A percentile compares a stretch with the other conserved stretches of the same genome.
Conservation (phyloP, 805 yeast species). For the Saccharomycopsis schoenii region DNA sequence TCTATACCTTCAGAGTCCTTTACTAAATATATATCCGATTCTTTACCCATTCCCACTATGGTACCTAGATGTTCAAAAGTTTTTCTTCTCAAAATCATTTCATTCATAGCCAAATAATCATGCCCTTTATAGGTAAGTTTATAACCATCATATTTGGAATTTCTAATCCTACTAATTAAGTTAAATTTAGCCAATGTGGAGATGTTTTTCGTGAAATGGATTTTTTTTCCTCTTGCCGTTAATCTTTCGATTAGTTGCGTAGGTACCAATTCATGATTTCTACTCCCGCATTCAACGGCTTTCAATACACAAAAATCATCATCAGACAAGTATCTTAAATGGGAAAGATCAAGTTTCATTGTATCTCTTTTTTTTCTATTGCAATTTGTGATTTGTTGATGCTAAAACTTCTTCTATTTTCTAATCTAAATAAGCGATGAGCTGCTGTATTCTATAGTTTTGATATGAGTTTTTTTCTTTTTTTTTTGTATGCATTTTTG, state of each 20-base stretch:
- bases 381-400: not conserved
- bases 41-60: conserved; percentile 94
- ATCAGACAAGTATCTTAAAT: conserved; percentile 83
- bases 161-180: conserved; percentile 66
- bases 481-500: too few relatives aligned
- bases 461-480: too few relatives aligned
- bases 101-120: conserved; percentile 83
- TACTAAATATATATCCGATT: conserved; percentile 86
- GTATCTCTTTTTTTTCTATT: not conserved
- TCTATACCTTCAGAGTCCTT: conserved; percentile 56
- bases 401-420: too few relatives aligned
- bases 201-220: conserved; percentile 69
- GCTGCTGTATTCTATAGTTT: too few relatives aligned
- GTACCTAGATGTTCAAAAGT: conserved; percentile 71
- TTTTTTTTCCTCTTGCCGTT: conserved; percentile 38
- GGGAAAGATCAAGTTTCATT: conserved; percentile 89
- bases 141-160: conserved; percentile 94
- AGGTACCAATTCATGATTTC: conserved; percentile 93
- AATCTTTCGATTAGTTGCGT: conserved; percentile 71
- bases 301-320: conserved; percentile 86
- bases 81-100: conserved; percentile 60
- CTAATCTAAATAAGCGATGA: too few relatives aligned
- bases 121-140: conserved; percentile 80
- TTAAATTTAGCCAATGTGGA: conserved; percentile 82
- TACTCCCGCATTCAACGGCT: conserved; percentile 84